Conservation (phyloP, 192 early-diverging fungal genomes). For the Linnemannia exigua region DNA sequence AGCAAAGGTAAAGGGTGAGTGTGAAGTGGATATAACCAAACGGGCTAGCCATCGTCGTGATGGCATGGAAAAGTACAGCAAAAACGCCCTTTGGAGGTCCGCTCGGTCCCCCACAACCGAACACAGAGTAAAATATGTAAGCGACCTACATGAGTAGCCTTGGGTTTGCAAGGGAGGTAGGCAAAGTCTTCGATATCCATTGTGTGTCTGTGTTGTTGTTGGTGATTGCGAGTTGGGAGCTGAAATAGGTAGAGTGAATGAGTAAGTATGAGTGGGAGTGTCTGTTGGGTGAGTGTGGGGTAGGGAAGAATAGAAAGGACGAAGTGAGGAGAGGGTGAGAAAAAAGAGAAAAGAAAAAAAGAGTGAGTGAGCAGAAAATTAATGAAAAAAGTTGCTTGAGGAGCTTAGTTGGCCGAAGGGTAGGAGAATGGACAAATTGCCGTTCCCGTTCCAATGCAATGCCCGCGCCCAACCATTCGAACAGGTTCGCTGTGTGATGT, state of each 20-base stretch:
- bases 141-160: constrained; percentile 40
- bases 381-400: neutral
- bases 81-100: neutral
- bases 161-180: constrained; percentile 39
- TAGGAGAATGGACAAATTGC: neutral
- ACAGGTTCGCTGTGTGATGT: neutral
- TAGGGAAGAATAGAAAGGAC: neutral
- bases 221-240: neutral
- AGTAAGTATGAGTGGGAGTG: neutral
- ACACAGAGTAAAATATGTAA: neutral
- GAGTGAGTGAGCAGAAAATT: neutral
- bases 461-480: neutral
- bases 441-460: neutral
- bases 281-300: neutral
- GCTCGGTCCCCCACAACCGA: neutral
- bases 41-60: neutral
- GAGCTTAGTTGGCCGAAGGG: neutral
- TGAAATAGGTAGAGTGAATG: neutral
- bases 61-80: too few species aligned
- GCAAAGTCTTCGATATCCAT: constrained; percentile 55
- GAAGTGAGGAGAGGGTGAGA: constrained; percentile 4
- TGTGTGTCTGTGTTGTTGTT: neutral
- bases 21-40: too few species aligned
- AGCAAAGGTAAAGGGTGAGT: neutral
- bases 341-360: constrained; percentile 5